Evolutionary conservation across 2,329 filamentous ascomycete species (phyloP).

Genomic region (Ceratocystis colombiana): DNA sequence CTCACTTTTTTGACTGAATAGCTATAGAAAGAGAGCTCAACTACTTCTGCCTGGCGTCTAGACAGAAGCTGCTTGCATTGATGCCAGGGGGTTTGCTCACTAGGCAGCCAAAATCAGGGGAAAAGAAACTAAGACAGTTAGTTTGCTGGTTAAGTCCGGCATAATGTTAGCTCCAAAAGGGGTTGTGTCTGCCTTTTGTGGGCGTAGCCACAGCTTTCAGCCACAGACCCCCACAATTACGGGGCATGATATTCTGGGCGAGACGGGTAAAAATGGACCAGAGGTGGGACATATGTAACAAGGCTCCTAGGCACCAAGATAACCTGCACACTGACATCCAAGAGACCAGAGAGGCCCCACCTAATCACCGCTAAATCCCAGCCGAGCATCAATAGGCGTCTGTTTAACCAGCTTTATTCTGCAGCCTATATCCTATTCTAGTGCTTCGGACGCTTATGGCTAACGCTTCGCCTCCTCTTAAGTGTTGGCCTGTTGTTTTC

Average conservation of each 20-base stretch:
- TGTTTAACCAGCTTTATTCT: constrained; percentile 12
- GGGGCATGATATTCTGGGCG: too few relatives aligned
- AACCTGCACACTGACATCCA: constrained; percentile 10
- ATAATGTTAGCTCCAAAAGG: too few relatives aligned
- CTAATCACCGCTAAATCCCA: background rate
- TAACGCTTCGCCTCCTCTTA: background rate
- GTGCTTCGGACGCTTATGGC: background rate
- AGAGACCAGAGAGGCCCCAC: background rate
- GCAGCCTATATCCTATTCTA: background rate
- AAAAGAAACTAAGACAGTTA: background rate
- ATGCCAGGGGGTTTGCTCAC: background rate
- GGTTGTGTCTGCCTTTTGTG: too few relatives aligned
- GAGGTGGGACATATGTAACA: background rate
- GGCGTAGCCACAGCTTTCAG: background rate
- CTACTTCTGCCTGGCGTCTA: background rate
- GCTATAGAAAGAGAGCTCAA: background rate
- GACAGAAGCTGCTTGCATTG: background rate
- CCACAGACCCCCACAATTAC: background rate
- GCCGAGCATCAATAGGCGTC: background rate
- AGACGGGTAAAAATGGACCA: constrained; percentile 3
- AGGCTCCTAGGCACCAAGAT: constrained; percentile 13
- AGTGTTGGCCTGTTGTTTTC: background rate
- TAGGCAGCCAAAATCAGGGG: constrained; percentile 3
- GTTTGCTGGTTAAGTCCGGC: background rate
- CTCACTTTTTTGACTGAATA: too few relatives aligned